These are phyloP conservation scores for Ogataea hybrid DNA, from an alignment of 1,139 yeast genomes.

Conservation along the genomic window DNA sequence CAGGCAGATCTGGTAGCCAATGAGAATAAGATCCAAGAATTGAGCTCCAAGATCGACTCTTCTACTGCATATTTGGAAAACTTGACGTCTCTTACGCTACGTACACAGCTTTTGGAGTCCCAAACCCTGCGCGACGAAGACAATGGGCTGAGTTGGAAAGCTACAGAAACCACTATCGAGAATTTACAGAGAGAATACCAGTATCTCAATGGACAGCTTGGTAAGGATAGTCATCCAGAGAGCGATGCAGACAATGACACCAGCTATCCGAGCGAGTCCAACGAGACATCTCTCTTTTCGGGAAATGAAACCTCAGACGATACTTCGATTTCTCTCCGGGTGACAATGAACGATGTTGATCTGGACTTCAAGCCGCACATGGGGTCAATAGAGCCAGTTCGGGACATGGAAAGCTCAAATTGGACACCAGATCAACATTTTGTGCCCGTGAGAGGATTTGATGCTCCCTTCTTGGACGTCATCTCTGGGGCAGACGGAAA, in stretches of 20 bases:
- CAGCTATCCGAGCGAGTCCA: not conserved
- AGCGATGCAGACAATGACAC: not conserved
- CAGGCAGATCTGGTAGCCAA: slow-evolving; percentile 18
- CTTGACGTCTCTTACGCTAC: slow-evolving; percentile 34
- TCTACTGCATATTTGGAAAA: slow-evolving; percentile 31
- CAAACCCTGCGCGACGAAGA: slow-evolving; percentile 33
- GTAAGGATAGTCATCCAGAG: slow-evolving; percentile 18
- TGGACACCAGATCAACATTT: not conserved
- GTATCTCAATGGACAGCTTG: slow-evolving; percentile 34
- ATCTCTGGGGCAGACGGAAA: not conserved
- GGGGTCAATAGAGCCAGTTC: too few species aligned
- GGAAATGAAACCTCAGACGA: not conserved
- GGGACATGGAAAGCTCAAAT: too few species aligned
- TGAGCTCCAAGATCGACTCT: slow-evolving; percentile 26
- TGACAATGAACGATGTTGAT: not conserved
- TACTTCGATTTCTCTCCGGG: not conserved
- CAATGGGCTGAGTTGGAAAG: slow-evolving; percentile 38
- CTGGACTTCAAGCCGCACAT: not conserved
- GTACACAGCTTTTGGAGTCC: slow-evolving; percentile 40
- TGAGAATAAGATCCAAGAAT: slow-evolving; percentile 22
- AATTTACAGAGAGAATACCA: slow-evolving; percentile 48
- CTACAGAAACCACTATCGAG: slow-evolving; percentile 47
- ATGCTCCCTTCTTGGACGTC: not conserved
- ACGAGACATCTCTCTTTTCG: slow-evolving; percentile 1
- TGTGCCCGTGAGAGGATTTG: slow-evolving; percentile 4